These are phyloP conservation scores for Chlamydomonas reinhardtii DNA, from an alignment of 163 green algal species.

Conservation along the genomic window DNA sequence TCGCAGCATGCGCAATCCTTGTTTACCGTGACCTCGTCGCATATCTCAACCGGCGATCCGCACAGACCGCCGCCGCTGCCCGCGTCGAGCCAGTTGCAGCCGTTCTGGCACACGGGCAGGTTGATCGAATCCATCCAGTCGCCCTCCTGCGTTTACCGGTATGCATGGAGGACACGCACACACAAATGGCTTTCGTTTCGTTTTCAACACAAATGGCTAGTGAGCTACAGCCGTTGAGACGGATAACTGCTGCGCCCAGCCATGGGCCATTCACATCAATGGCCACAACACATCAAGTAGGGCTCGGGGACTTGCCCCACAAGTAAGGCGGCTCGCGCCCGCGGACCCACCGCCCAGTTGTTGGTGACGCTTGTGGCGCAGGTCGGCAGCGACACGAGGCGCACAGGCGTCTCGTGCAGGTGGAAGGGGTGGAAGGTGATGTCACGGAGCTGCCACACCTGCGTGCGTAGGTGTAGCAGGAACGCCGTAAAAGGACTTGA, in stretches of 20 bases:
- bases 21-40: not conserved
- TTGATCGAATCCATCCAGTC: conserved; percentile 27
- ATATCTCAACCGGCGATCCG: not conserved
- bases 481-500: no score
- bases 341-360: not conserved
- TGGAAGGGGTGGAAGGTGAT: conserved; percentile 42
- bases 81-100: not conserved
- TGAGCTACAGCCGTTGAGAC: no score
- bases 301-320: no score
- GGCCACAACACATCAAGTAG: no score
- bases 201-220: no score
- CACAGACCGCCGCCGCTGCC: conserved; percentile 23
- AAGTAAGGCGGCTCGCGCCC: no score
- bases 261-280: no score
- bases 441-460: conserved; percentile 12
- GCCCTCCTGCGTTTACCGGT: not conserved
- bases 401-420: conserved; percentile 35
- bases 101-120: conserved; percentile 22
- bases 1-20: no score
- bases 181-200: no score
- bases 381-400: not conserved
- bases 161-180: no score
- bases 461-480: no score
- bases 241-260: no score
- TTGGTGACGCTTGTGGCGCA: conserved; percentile 23